Evolutionary conservation across 2,329 filamentous ascomycete species (phyloP), one percentile per base, ranked within the genome.

Genomic region (Ophiostoma ips): DNA sequence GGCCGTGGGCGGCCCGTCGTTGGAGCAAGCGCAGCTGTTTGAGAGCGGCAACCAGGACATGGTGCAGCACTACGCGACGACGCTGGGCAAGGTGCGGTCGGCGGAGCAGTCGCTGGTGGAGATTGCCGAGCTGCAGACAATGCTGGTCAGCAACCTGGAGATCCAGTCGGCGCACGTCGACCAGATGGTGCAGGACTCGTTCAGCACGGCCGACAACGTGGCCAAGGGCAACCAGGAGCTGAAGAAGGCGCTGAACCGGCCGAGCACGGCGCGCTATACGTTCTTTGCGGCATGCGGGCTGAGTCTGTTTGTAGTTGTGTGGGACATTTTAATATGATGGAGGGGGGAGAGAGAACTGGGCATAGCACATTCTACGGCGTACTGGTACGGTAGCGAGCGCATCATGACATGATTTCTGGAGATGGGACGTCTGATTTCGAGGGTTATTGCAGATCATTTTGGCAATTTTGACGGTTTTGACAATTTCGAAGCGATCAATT

Each of bases 1-100:
- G n/a, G n/a, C n/a, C n/a, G n/a, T 95, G 54, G 87, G 84, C 16
- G 73, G 81, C 19, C 40, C 37, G 18, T 43, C 40, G 3, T 31
- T 21, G 3, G 88, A 95, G 62, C 90, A 96, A 65, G 70, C 92
- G 48, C 90, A 95, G 64, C 77, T 95, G 62, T 96, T 98, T 68
- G 89, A 90, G 58, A 78, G 87, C 66, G 89, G 94, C 62, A 95
- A 96, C 62, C 82, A 88, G 64, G 82, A 87, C 55, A 88, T 98
- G 81, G 73, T 96, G 58, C 85, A 84, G 64, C 86, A 95, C 66
- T 95, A 94, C 65, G 87, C 95, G 65, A 87, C 84, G 67, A 88
- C 86, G n/a, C 70, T 96, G 63, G 84, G 89, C 64, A 92, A 96
- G 74, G 87, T 96, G 57, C 85, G 84, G 86, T 94, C 83, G 24